Base-by-base conservation (phyloP, 352 stramenopile genomes). In the Phytophthora parvispora region DNA sequence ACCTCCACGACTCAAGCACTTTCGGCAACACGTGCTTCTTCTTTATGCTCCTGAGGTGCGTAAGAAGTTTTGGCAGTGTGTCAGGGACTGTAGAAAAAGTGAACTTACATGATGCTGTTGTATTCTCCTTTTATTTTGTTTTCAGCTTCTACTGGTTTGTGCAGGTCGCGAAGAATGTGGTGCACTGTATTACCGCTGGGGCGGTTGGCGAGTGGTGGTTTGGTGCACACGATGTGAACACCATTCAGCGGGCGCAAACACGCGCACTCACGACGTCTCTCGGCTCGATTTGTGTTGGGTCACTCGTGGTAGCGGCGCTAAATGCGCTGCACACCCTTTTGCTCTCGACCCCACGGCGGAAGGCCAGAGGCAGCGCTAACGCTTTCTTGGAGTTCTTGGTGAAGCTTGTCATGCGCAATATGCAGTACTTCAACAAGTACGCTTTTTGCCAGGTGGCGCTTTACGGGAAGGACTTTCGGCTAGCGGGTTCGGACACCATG, bases 361-460 rank as follows among this genome's bases (percentile, higher is more conserved):
- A 94, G 64, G 67, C 78, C 6, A 79, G 75, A 27, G 75, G 80
- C 6, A 91, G 81, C 45, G 72, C 83, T 2, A 96, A 96, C 50
- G 89, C 87, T 28, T 96, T 84, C 34, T 72, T 96, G n/a, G 89
- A 95, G 58, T 96, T 87, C 60, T 69, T 96, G 34, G 81, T 94
- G 42, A 77, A 78, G 55, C 62, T 93, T 31, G 82, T 94, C 15
- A 83, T 84, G 47, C 82, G 81, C 48, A 93, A 94, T 61, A 79
- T 93, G 65, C 72, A 90, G 55, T 90, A 92, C 40, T 97, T 94
- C 58, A 97, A 97, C 80, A 97, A 97, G 69, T 97, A 88, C 64
- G 89, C 89, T 4, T 95, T 95, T 59, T 95, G 87, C 52, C 89
- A 95, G 32, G 81, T 97, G 27, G 87, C 87, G 22, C 76, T 97